These are phyloP conservation scores for Monosporozyma solicola DNA, from an alignment of 805 yeast genomes.

Conservation along the genomic window DNA sequence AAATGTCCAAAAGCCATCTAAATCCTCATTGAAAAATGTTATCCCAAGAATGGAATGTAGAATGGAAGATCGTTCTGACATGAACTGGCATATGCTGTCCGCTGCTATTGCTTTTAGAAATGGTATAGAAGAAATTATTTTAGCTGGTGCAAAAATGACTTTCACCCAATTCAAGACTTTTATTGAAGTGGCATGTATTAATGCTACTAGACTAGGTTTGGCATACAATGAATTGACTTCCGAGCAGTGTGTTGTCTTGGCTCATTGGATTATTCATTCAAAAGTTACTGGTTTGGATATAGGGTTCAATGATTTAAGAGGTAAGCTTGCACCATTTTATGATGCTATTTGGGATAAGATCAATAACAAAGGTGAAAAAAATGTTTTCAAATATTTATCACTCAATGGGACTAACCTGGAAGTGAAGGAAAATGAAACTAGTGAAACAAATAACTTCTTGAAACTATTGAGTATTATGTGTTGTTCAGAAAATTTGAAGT, in stretches of 20 bases:
- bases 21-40: constrained; percentile 21
- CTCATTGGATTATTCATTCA: constrained; percentile 44
- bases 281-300: constrained; percentile 64
- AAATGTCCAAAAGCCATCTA: constrained; percentile 33
- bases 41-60: constrained; percentile 33
- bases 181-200: constrained; percentile 48
- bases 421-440: constrained; percentile 37
- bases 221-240: constrained; percentile 64
- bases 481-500: constrained; percentile 49
- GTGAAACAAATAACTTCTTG: constrained; percentile 25
- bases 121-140: constrained; percentile 69
- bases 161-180: constrained; percentile 48
- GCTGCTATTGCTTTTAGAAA: constrained; percentile 68
- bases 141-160: constrained; percentile 72
- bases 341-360: constrained; percentile 19
- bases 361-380: constrained; percentile 16
- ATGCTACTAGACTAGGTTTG: constrained; percentile 60
- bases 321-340: constrained; percentile 25
- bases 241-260: constrained; percentile 50
- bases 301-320: constrained; percentile 65
- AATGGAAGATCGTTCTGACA: constrained; percentile 45
- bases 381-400: constrained; percentile 42
- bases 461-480: constrained; percentile 41
- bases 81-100: constrained; percentile 76
- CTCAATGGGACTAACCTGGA: constrained; percentile 56